Evolutionary conservation across 345 rosid genomes (phyloP), one percentile per base, ranked within the genome.

Genomic region (Salix dunnii): DNA sequence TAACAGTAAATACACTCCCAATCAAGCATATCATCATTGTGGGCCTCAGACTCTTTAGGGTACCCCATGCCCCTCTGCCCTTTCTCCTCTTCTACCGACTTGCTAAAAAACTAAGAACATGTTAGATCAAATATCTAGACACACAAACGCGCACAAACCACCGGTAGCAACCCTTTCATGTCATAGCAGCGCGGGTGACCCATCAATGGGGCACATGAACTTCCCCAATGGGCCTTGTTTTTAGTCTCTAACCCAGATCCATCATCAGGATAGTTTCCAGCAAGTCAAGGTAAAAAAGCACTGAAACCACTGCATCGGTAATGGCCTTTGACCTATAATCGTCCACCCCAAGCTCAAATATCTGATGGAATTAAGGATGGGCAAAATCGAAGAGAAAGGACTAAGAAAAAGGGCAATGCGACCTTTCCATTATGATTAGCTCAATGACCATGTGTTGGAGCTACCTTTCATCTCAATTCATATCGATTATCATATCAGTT

Each of bases 401-500:
- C 25, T 21, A 53, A 2, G 61, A 8, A 53, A 53, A 21, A 21
- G 63, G 28, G 27, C 63, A 58, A 23, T 2, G 28, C 23, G 14
- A 55, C 27, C 62, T n/a, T 55, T 62, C 51, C 55, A 61, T 38
- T 73, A 38, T 61, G 27, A 53, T 53, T 61, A 43, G 30, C 5
- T 8, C 16, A 23, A 58, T 21, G 46, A 25, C 43, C 31, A 55
- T 23, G 30, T 20, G 18, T 28, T 21, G 27, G 17, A 27, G 33
- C 75, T 31, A 23, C 7, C 30, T 25, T 43, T 14, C 49, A 28
- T 74, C 69, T 16, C 9, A 46, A 20, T 43, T 74, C 43, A 42
- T 30, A 43, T 43, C 43, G 53, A 61, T 48, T 46, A 74, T 74
- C 70, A 58, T 58, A 58, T 12, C 62, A 58, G 28, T 55, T 53